Conservation (phyloP, 371 early-diverging fungal genomes). For the Mucor indicus region DNA sequence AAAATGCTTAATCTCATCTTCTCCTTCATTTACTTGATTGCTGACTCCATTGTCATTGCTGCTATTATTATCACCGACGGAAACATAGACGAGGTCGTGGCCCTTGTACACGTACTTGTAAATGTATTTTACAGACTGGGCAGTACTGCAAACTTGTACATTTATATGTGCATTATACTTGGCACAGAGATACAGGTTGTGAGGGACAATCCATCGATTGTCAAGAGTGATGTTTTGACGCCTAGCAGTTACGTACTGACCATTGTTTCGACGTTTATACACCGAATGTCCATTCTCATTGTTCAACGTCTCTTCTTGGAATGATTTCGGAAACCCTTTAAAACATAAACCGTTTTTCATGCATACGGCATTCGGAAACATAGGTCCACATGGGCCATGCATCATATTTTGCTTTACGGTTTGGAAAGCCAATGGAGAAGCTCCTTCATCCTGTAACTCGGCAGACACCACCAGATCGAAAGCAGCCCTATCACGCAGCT, state of each 20-base stretch:
- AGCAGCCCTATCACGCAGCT: slow-evolving; percentile 13
- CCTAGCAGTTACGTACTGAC: background rate
- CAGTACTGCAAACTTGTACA: slow-evolving; percentile 16
- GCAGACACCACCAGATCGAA: slow-evolving; percentile 24
- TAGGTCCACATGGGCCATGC: slow-evolving; percentile 33
- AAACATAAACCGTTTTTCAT: slow-evolving; percentile 15
- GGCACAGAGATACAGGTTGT: slow-evolving; percentile 11
- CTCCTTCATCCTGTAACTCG: slow-evolving; percentile 20
- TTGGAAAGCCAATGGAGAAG: slow-evolving; percentile 17
- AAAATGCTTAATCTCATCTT: slow-evolving; percentile 18
- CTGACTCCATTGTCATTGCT: too few species aligned
- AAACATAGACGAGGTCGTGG: slow-evolving; percentile 13
- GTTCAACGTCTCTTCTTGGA: background rate
- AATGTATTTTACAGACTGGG: slow-evolving; percentile 29
- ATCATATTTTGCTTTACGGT: slow-evolving; percentile 28
- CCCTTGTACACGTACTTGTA: slow-evolving; percentile 39
- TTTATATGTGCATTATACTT: slow-evolving; percentile 33
- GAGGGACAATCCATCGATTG: slow-evolving; percentile 30
- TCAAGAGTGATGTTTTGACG: slow-evolving; percentile 9
- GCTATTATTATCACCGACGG: too few species aligned
- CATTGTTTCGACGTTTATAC: background rate
- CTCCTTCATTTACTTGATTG: too few species aligned
- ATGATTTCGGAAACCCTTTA: background rate
- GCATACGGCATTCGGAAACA: slow-evolving; percentile 2
- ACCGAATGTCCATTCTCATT: background rate